Evolutionary conservation across 2,329 filamentous ascomycete genomes (phyloP).

Genomic region (Aspergillus felis): DNA sequence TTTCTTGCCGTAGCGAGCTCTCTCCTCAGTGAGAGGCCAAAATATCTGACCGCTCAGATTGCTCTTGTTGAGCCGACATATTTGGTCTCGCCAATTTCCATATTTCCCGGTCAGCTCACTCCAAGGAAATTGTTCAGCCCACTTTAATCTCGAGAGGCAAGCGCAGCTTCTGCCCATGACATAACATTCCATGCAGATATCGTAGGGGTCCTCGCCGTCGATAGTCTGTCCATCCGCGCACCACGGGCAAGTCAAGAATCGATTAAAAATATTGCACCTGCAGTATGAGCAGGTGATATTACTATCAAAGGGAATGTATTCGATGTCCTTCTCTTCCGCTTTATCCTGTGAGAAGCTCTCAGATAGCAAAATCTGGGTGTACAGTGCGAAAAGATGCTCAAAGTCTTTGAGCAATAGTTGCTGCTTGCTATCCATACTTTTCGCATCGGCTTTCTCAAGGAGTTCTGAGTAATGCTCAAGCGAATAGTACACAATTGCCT

Average conservation of each 20-base stretch:
- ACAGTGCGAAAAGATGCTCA: conserved; percentile 72
- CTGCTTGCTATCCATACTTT: conserved; percentile 45
- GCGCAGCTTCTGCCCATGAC: conserved; percentile 92
- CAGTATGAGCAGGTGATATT: conserved; percentile 96
- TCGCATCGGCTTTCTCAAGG: conserved; percentile 55
- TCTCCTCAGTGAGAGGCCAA: conserved; percentile 59
- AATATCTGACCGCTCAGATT: conserved; percentile 56
- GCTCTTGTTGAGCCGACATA: conserved; percentile 69
- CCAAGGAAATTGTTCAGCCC: conserved; percentile 94
- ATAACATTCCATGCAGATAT: conserved; percentile 97
- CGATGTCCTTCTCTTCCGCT: conserved; percentile 63
- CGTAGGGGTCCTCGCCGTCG: conserved; percentile 80
- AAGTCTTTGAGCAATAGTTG: conserved; percentile 80
- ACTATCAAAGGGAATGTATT: conserved; percentile 78
- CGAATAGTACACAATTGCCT: conserved; percentile 88
- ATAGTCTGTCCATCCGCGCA: conserved; percentile 66
- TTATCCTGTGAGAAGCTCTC: conserved; percentile 73
- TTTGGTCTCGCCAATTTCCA: conserved; percentile 74
- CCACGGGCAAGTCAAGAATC: conserved; percentile 85
- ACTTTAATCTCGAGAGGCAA: conserved; percentile 78
- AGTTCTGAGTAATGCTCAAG: conserved; percentile 69
- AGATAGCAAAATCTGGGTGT: conserved; percentile 72
- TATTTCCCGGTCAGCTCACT: conserved; percentile 71
- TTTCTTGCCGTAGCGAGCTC: conserved; percentile 65
- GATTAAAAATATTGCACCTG: conserved; percentile 92